Conservation (phyloP, 2,329 filamentous ascomycete genomes). For the Proliferodiscus dingleyae region DNA sequence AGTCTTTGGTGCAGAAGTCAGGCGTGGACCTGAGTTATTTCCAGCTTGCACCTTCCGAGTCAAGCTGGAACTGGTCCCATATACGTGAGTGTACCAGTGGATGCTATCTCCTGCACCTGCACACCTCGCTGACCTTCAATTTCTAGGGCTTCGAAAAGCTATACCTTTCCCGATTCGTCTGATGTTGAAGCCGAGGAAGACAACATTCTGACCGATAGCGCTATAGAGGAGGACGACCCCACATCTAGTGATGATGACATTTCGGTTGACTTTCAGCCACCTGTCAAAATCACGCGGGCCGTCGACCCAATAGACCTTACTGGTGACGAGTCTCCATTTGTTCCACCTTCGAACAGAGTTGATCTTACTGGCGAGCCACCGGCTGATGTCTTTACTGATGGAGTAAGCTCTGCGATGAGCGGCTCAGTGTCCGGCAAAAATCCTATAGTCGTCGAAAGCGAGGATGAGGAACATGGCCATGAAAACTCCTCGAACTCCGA, state of each 20-base stretch:
- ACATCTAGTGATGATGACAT: slow-evolving; percentile 25
- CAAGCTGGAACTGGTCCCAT: slow-evolving; percentile 21
- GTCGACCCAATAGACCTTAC: slow-evolving; percentile 28
- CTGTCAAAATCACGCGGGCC: slow-evolving; percentile 16
- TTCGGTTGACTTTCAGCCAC: slow-evolving; percentile 21
- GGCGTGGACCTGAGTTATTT: slow-evolving; percentile 39
- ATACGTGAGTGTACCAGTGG: slow-evolving; percentile 22
- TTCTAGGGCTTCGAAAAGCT: slow-evolving; percentile 18
- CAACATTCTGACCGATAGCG: slow-evolving; percentile 24
- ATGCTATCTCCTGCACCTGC: background rate
- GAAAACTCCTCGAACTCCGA: slow-evolving; percentile 15
- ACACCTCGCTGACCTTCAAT: slow-evolving; percentile 4
- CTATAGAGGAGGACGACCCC: slow-evolving; percentile 15
- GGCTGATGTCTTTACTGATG: slow-evolving; percentile 4
- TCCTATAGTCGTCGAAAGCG: slow-evolving; percentile 15
- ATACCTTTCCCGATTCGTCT: slow-evolving; percentile 26
- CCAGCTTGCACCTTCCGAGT: slow-evolving; percentile 29
- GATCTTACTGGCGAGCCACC: slow-evolving; percentile 16
- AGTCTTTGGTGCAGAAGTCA: slow-evolving; percentile 45
- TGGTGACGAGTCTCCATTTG: slow-evolving; percentile 23
- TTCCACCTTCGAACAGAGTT: slow-evolving; percentile 8
- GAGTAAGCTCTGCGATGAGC: slow-evolving; percentile 7
- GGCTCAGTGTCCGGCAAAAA: slow-evolving; percentile 9
- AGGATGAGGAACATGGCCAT: slow-evolving; percentile 10
- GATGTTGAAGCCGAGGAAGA: slow-evolving; percentile 28